phyloP scores from a whole-genome alignment of 768 basidiomycete species.

The Podaxis mareebaensis region DNA sequence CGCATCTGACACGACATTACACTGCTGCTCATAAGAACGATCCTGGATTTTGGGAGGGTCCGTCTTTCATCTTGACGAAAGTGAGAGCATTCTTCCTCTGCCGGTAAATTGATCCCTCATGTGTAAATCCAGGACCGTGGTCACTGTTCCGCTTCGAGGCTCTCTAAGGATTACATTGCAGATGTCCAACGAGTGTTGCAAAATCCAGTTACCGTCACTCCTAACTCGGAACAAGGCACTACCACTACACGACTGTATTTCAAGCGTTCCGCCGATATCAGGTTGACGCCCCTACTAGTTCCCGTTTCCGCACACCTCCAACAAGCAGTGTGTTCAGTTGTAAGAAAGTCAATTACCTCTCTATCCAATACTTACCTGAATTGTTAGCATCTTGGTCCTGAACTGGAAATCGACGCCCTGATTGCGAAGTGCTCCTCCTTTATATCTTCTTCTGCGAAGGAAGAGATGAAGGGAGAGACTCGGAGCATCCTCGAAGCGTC shows the following conservation, averaged over 20 bases:
- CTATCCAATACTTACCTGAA: neutral
- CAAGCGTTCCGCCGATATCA: conserved; percentile 37
- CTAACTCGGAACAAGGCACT: conserved; percentile 28
- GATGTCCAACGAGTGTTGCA: neutral
- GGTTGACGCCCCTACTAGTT: conserved; percentile 58
- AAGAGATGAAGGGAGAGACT: neutral
- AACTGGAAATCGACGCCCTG: conserved; percentile 42
- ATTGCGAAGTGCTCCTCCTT: conserved; percentile 29
- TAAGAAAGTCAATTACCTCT: conserved; percentile 27
- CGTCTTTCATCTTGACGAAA: conserved; percentile 45
- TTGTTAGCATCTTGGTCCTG: conserved; percentile 34
- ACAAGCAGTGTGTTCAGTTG: conserved; percentile 46
- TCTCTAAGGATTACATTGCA: neutral
- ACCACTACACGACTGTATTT: conserved; percentile 44
- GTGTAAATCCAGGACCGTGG: conserved; percentile 4
- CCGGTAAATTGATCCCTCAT: conserved; percentile 20
- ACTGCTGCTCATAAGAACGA: conserved; percentile 29
- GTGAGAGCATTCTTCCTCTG: conserved; percentile 32
- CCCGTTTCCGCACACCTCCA: conserved; percentile 44
- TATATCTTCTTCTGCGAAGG: conserved; percentile 5
- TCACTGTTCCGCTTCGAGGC: neutral
- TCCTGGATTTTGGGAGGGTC: conserved; percentile 46
- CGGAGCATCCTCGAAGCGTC: neutral
- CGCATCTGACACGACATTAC: conserved; percentile 51
- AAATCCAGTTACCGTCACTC: conserved; percentile 5